A percentile compares a stretch with the other conserved stretches of the same genome.
phyloP scores from a whole-genome alignment of 306 rosid genomes.

The Acacia melanoxylon region DNA sequence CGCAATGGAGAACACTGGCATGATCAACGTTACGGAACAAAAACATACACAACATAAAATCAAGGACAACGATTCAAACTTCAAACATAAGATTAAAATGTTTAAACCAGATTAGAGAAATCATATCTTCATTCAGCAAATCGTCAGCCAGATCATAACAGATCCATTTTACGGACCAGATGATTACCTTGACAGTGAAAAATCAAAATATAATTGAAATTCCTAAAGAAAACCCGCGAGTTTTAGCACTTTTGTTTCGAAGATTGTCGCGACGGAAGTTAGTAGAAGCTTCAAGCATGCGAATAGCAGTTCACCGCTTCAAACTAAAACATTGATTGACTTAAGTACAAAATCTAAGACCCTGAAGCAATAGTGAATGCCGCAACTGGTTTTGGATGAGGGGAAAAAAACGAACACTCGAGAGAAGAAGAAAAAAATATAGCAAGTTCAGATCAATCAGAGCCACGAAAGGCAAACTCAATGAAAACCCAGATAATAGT shows the following conservation, averaged over 20 bases:
- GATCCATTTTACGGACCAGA: neutral
- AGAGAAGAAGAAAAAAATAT: neutral
- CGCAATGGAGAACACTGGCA: neutral
- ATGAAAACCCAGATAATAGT: conserved; percentile 23
- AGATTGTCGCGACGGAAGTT: neutral
- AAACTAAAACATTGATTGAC: neutral
- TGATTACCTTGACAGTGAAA: neutral
- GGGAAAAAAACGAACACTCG: neutral
- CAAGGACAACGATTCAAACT: neutral
- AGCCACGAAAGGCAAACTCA: neutral
- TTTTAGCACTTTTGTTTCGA: neutral
- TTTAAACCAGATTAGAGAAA: neutral
- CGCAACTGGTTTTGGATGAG: neutral
- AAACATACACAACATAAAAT: neutral
- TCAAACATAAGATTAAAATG: neutral
- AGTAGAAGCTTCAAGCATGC: neutral
- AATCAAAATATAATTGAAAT: neutral
- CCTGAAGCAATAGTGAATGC: neutral
- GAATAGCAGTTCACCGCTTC: neutral
- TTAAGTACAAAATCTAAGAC: neutral
- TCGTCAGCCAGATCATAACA: neutral
- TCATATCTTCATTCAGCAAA: conserved; percentile 5
- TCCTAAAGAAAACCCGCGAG: conserved; percentile 6
- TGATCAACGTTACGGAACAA: neutral
- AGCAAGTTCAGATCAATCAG: conserved; percentile 8